Evolutionary conservation across 1,139 yeast genomes (phyloP), one percentile per base, ranked within the genome.

Genomic region (Debaryomyces coudertii): DNA sequence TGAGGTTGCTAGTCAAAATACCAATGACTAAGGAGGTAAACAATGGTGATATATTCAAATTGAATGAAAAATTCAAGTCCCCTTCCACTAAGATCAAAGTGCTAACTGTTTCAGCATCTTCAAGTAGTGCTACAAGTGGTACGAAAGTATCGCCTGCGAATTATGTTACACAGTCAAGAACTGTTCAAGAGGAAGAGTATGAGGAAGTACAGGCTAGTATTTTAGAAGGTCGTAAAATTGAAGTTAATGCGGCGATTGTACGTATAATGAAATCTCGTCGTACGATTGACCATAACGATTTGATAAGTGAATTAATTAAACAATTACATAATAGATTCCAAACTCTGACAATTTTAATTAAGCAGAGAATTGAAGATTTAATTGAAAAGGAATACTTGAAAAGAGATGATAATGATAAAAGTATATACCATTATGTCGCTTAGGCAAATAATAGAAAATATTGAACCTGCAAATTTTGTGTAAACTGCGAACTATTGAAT

Each of bases 231-330:
- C 65, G 83, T 42, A 70, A 81, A 52, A 75, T 77, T 47, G 90
- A 85, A 57, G 76, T 88, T 2, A 95, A 89, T 58, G 97, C 98
- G 0, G 95, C 96, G 0, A 80, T 92, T 47, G 96, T 92, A 2
- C 76, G 98, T 45, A 81, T 87, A 8, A 85, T 93, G 93, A 93
- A 93, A 62, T 77, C 88, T 0, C 71, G 92, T 30, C 85, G 83
- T 56, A 66, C 76, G 0, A 60, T 86, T 45, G 73, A 67, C 34
- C 93, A 87, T 61, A 81, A 82, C 52, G 85, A 85, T 47, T 71
- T 92, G 46, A 70, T 88, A 16, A 79, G 78, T 38, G 92, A 85
- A 53, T 82, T 85, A 7, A 76, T 87, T 15, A 76, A 78, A 45
- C 89, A 83, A 53, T 72, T 90, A 31, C 68, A 76, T 16, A 68